Conservation (phyloP, 257 asterid genomes). For the Nemophila menziesii region DNA sequence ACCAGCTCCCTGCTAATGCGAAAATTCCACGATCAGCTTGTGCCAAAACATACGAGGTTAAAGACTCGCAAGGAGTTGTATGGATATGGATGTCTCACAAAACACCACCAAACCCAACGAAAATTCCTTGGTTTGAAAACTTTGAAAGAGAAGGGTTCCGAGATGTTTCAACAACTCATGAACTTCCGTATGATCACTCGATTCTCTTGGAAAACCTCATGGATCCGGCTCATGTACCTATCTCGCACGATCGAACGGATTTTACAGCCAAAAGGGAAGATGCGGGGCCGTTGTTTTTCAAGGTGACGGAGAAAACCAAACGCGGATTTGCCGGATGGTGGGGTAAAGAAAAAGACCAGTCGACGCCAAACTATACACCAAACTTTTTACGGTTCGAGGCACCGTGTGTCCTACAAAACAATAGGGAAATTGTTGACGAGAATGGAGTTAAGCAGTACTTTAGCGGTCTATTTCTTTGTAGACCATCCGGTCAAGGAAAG, state of each 20-base stretch:
- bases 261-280: constrained; percentile 79
- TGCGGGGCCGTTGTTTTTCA: constrained; percentile 55
- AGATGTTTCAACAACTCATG: constrained; percentile 69
- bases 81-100: constrained; percentile 96
- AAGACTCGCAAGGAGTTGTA: constrained; percentile 82
- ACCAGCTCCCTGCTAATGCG: constrained; percentile 67
- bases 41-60: constrained; percentile 45
- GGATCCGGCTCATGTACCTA: constrained; percentile 97
- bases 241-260: constrained; percentile 88
- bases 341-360: constrained; percentile 57
- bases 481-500: constrained; percentile 93
- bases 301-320: constrained; percentile 59
- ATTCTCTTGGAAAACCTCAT: constrained; percentile 91
- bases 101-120: constrained; percentile 44
- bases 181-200: constrained; percentile 93
- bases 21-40: constrained; percentile 85
- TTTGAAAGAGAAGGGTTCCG: constrained; percentile 55
- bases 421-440: constrained; percentile 44
- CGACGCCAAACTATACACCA: constrained; percentile 34
- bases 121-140: constrained; percentile 77
- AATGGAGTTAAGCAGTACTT: constrained; percentile 53
- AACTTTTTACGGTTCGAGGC: constrained; percentile 63
- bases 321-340: constrained; percentile 89
- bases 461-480: constrained; percentile 66
- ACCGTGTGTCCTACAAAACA: constrained; percentile 79